These are phyloP conservation scores for Suillus spraguei DNA, from an alignment of 768 basidiomycete genomes.

Conservation along the genomic window DNA sequence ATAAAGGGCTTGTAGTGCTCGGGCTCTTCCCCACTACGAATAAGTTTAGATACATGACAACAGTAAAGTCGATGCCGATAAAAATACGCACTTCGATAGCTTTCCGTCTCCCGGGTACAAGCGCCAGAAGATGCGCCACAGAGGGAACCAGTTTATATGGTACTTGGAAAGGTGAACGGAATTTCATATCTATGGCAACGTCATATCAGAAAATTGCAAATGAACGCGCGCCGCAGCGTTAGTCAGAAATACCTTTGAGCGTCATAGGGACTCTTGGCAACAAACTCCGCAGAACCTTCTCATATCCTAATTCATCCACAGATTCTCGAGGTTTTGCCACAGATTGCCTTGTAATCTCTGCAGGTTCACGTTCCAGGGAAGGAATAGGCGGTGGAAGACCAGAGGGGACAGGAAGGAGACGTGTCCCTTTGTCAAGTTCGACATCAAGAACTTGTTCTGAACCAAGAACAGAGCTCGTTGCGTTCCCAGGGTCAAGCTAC, in stretches of 20 bases:
- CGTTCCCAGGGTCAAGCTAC: slow-evolving; percentile 48
- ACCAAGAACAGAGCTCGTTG: slow-evolving; percentile 39
- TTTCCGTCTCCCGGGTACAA: slow-evolving; percentile 47
- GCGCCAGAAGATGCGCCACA: slow-evolving; percentile 35
- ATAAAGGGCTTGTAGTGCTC: slow-evolving; percentile 42
- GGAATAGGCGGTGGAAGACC: slow-evolving; percentile 26
- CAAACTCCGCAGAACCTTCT: slow-evolving; percentile 35
- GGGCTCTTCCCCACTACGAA: slow-evolving; percentile 47
- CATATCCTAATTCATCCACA: slow-evolving; percentile 26
- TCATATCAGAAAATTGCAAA: slow-evolving; percentile 5
- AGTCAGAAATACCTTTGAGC: slow-evolving; percentile 35
- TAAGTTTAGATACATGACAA: slow-evolving; percentile 7
- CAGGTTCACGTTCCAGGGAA: slow-evolving; percentile 28
- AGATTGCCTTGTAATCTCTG: slow-evolving; percentile 5
- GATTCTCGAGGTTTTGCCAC: neutral
- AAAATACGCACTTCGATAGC: slow-evolving; percentile 45
- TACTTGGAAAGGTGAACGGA: slow-evolving; percentile 28
- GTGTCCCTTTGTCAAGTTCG: slow-evolving; percentile 46
- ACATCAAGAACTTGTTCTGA: slow-evolving; percentile 55
- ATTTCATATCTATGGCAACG: slow-evolving; percentile 36
- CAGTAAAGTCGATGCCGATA: neutral
- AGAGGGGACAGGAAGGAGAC: slow-evolving; percentile 35
- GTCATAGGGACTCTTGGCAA: slow-evolving; percentile 48
- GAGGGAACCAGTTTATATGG: slow-evolving; percentile 43
- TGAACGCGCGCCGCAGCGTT: neutral